These are phyloP conservation scores for Daedalea quercina DNA, from an alignment of 768 basidiomycete species.

Conservation along the genomic window DNA sequence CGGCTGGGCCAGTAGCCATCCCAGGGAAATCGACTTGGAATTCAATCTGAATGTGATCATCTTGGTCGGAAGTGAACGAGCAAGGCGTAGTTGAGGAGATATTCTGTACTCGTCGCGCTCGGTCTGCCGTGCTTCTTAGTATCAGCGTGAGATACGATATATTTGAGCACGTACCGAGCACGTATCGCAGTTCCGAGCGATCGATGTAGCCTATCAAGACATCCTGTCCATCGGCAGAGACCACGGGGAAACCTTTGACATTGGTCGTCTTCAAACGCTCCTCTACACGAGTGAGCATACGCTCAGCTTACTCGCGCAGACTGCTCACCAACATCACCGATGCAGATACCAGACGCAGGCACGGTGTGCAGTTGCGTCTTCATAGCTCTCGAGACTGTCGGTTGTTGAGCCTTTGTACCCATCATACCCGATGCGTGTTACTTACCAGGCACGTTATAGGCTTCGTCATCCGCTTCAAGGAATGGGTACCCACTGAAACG, in stretches of 20 bases:
- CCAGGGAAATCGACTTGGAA: constrained; percentile 36
- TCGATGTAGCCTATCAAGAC: constrained; percentile 85
- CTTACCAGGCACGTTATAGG: constrained; percentile 83
- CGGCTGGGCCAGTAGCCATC: constrained; percentile 37
- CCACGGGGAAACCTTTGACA: constrained; percentile 90
- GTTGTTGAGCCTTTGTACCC: not conserved
- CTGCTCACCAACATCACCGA: constrained; percentile 71
- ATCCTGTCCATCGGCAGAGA: constrained; percentile 51
- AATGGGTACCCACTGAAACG: constrained; percentile 96
- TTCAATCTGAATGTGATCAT: constrained; percentile 43
- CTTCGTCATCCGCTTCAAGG: constrained; percentile 91
- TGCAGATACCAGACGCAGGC: constrained; percentile 65
- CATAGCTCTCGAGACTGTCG: constrained; percentile 85
- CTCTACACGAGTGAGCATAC: constrained; percentile 37
- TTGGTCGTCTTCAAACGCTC: constrained; percentile 59
- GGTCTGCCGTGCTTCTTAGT: constrained; percentile 64
- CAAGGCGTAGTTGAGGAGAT: constrained; percentile 63
- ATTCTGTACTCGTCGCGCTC: constrained; percentile 57
- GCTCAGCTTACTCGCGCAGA: too few species aligned
- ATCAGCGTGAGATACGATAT: too few species aligned
- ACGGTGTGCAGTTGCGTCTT: constrained; percentile 70
- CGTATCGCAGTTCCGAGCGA: constrained; percentile 76
- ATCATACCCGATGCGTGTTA: not conserved
- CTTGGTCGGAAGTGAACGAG: constrained; percentile 52
- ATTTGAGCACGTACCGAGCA: constrained; percentile 59